Percentiles rank a stretch among this genome's conserved stretches.
These are phyloP conservation scores for Tolypocladium ovalisporum DNA, from an alignment of 2,329 filamentous ascomycete genomes.

Conservation along the genomic window DNA sequence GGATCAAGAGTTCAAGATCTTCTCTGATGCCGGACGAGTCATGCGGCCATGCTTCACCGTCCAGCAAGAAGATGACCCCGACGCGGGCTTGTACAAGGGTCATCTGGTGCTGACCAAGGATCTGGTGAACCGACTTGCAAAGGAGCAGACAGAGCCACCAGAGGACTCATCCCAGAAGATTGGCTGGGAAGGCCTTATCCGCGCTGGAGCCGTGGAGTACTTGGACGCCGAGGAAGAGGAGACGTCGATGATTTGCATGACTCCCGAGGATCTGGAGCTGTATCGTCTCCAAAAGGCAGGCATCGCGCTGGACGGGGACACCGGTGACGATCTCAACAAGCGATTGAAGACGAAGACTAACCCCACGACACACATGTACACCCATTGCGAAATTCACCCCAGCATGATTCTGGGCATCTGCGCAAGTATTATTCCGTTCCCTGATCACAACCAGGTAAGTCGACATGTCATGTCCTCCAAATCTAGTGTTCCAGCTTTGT, in stretches of 20 bases:
- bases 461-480: background rate
- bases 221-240: slow-evolving; percentile 98
- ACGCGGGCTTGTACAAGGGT: slow-evolving; percentile 48
- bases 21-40: slow-evolving; percentile 91
- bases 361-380: slow-evolving; percentile 81
- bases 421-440: slow-evolving; percentile 98
- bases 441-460: slow-evolving; percentile 84
- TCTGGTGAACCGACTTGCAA: slow-evolving; percentile 63
- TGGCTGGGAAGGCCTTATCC: slow-evolving; percentile 81
- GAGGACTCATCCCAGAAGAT: slow-evolving; percentile 53
- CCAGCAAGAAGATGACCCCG: slow-evolving; percentile 71
- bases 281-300: slow-evolving; percentile 61
- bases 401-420: slow-evolving; percentile 99
- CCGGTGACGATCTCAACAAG: slow-evolving; percentile 60
- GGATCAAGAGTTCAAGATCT: slow-evolving; percentile 96
- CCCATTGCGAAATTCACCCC: slow-evolving; percentile 97
- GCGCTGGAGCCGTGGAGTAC: slow-evolving; percentile 83
- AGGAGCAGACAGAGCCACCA: slow-evolving; percentile 57
- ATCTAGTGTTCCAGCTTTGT: background rate
- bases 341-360: slow-evolving; percentile 84
- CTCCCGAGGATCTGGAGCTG: slow-evolving; percentile 82
- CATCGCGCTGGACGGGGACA: slow-evolving; percentile 50
- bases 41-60: slow-evolving; percentile 91
- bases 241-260: slow-evolving; percentile 98
- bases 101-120: slow-evolving; percentile 74